Conservation (phyloP, 345 rosid genomes). For the Corchorus olitorius region DNA sequence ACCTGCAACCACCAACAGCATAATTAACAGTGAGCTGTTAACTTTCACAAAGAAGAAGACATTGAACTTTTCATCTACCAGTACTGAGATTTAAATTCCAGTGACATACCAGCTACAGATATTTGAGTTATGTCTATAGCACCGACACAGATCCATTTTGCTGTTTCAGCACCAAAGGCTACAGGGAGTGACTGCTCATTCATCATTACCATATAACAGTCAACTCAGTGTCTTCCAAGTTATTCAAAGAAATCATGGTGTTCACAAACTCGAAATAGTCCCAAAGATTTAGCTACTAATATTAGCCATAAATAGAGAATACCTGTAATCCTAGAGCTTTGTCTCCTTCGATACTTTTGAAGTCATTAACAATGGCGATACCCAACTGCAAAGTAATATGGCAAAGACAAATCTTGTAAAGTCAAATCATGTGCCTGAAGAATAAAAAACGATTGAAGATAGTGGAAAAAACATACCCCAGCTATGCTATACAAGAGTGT, state of each 20-base stretch:
- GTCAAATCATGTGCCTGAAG: not conserved
- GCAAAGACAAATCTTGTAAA: conserved; percentile 11
- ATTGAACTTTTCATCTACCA: not conserved
- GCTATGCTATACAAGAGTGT: conserved; percentile 96
- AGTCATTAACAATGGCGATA: conserved; percentile 95
- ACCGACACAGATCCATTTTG: conserved; percentile 99
- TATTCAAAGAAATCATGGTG: conserved; percentile 17
- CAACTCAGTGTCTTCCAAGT: not conserved
- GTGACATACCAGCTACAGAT: conserved; percentile 79
- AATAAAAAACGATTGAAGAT: not conserved
- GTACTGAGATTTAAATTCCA: not conserved
- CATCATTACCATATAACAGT: conserved; percentile 18
- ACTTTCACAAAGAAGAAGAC: not conserved
- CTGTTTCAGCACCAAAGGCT: conserved; percentile 96
- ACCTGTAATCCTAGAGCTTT: conserved; percentile 95
- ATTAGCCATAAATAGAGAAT: conserved; percentile 12
- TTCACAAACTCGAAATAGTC: not conserved
- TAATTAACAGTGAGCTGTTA: not conserved
- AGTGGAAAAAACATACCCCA: conserved; percentile 60
- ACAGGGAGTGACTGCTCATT: conserved; percentile 87
- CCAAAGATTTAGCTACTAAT: not conserved
- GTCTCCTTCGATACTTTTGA: conserved; percentile 97
- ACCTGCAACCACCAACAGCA: conserved; percentile 46
- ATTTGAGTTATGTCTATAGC: conserved; percentile 92
- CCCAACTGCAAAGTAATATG: conserved; percentile 61